phyloP scores from a whole-genome alignment of 2,329 filamentous ascomycete genomes.

The Colletotrichum sp. region DNA sequence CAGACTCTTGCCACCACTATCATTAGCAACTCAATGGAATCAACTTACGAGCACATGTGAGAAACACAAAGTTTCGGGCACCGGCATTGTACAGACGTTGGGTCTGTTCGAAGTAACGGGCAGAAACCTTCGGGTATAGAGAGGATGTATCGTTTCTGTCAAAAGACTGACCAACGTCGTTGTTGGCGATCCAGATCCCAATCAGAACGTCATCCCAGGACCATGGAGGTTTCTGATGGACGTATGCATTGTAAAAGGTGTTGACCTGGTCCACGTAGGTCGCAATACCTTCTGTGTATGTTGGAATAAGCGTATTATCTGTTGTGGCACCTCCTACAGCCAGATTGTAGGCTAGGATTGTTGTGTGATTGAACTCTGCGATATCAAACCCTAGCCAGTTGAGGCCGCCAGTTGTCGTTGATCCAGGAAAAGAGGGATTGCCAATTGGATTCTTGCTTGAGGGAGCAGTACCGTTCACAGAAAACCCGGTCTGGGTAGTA shows the following conservation, averaged over 20 bases:
- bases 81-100: slow-evolving; percentile 56
- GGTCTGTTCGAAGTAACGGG: slow-evolving; percentile 43
- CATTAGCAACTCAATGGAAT: not conserved
- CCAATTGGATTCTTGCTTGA: slow-evolving; percentile 57
- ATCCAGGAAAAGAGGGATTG: slow-evolving; percentile 60
- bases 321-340: slow-evolving; percentile 60
- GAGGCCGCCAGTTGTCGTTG: slow-evolving; percentile 51
- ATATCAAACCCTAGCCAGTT: slow-evolving; percentile 58
- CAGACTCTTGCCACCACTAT: not conserved
- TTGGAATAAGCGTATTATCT: slow-evolving; percentile 53
- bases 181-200: slow-evolving; percentile 57
- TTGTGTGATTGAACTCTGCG: slow-evolving; percentile 47
- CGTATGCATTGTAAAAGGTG: not conserved
- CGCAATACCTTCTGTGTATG: slow-evolving; percentile 49
- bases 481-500: not conserved
- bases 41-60: slow-evolving; percentile 38
- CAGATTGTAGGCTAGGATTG: slow-evolving; percentile 55
- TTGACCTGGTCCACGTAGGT: slow-evolving; percentile 55
- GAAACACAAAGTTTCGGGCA: slow-evolving; percentile 60
- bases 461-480: not conserved
- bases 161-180: slow-evolving; percentile 56
- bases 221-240: not conserved
- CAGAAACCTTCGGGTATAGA: slow-evolving; percentile 42
- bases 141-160: slow-evolving; percentile 28
- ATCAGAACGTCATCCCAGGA: slow-evolving; percentile 40